phyloP scores from a whole-genome alignment of 2,329 filamentous ascomycete genomes.

The Helicocarpus griseus region DNA sequence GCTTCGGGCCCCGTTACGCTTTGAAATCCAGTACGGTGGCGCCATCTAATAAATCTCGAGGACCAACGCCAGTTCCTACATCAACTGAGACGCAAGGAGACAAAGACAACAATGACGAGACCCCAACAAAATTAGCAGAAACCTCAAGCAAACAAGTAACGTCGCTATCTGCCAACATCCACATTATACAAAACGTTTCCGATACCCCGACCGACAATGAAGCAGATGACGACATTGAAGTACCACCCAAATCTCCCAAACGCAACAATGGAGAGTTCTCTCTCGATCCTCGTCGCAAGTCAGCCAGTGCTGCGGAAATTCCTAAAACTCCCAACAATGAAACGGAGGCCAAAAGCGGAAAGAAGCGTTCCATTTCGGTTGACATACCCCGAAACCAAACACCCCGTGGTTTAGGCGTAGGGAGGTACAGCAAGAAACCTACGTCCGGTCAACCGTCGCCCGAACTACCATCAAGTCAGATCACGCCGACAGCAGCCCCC shows the following conservation, averaged over 20 bases:
- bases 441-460: not conserved
- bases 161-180: not conserved
- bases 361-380: slow-evolving; percentile 2
- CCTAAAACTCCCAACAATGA: not conserved
- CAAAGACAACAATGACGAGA: not conserved
- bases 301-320: not conserved
- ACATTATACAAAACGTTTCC: not conserved
- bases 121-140: not conserved
- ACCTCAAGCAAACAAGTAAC: not conserved
- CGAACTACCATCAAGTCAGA: not conserved
- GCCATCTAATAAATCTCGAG: not conserved
- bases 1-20: not conserved
- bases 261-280: slow-evolving; percentile 1
- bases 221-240: not conserved
- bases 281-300: not conserved
- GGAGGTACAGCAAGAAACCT: not conserved
- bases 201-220: not conserved
- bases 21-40: not conserved
- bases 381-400: not conserved
- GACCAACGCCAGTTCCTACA: not conserved
- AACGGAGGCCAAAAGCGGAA: not conserved
- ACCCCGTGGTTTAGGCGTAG: not conserved
- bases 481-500: not conserved
- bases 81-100: not conserved
- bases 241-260: slow-evolving; percentile 1